A percentile compares a stretch with the other conserved stretches of the same genome.
Conservation (phyloP, 306 rosid species). For the Lathyrus sativus region DNA sequence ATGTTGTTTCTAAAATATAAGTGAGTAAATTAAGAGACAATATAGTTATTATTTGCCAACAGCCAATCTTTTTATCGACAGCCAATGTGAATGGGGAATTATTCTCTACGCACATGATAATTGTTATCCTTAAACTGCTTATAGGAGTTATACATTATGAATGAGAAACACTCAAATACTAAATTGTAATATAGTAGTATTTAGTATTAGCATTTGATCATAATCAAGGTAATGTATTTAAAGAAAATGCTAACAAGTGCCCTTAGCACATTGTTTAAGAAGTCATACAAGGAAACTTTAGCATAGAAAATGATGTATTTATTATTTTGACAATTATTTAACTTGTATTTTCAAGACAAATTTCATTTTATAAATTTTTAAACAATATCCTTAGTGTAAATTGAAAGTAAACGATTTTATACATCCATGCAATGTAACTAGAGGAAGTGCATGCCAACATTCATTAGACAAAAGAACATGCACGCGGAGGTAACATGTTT, state of each 20-base stretch:
- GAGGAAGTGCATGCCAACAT: background rate
- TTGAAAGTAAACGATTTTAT: background rate
- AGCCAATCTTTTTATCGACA: conserved; percentile 4
- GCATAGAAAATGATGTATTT: too few species aligned
- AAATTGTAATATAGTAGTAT: background rate
- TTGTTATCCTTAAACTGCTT: background rate
- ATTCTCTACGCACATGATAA: conserved; percentile 8
- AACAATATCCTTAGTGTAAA: background rate
- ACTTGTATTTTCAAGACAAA: too few species aligned
- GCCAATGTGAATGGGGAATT: conserved; percentile 13
- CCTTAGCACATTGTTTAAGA: too few species aligned
- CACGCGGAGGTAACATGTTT: background rate
- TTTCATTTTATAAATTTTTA: too few species aligned
- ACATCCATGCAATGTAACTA: background rate
- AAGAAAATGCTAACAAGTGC: too few species aligned
- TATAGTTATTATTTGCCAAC: conserved; percentile 3
- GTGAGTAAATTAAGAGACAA: conserved; percentile 9
- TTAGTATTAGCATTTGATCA: background rate
- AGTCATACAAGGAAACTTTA: too few species aligned
- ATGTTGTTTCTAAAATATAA: conserved; percentile 6
- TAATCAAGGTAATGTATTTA: background rate
- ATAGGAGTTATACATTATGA: background rate
- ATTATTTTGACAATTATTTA: too few species aligned
- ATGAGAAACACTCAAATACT: conserved; percentile 14
- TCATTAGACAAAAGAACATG: background rate